Evolutionary conservation across 2,329 filamentous ascomycete species (phyloP), one percentile per base, ranked within the genome.

Genomic region (Ophiostoma perfectum): DNA sequence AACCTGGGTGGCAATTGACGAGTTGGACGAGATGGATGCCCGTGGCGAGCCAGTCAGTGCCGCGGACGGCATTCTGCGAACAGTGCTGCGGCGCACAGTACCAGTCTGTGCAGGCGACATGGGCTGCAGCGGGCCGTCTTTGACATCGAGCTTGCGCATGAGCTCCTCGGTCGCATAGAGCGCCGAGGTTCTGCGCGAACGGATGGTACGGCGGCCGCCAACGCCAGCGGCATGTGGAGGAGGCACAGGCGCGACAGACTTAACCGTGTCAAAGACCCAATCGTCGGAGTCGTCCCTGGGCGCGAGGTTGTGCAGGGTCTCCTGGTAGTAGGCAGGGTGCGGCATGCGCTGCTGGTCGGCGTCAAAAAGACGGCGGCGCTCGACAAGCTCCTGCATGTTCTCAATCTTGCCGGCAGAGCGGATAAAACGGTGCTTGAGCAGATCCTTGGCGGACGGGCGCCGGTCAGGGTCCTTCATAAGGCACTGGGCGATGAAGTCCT

Each of bases 191-290:
- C 86, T 86, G 67, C 85, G 81, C 64, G 81, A 78, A 74, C 81
- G 84, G 2, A 73, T 66, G 0, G 80, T 81, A 14, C 81, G 78
- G 52, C 84, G 86, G 64, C 27, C 12, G n/a, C 60, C 11, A 14
- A 2, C 7, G 66, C 36, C 18, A 36, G 27, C 55, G 14, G 27
- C 27, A 11, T 47, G 62, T 41, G 38, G 41, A 5, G 63, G 16
- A 73, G 85, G 81, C 69, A 81, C 85, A 4, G 86, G 82, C 4
- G 81, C 83, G 44, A 89, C 81, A 0, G 90, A 92, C 77, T 91
- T 95, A 75, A 98, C 88, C 0, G 94, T 98, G 75, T 97, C 94
- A 76, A 98, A 98, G 2, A 96, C 90, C 94, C 94, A 98, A 72
- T 91, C 93, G 72, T 97, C 92, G 16, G 91, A 83, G 5, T 93